Evolutionary conservation across 2,329 filamentous ascomycete species (phyloP).

Genomic region (Pestalotiopsis sp.): DNA sequence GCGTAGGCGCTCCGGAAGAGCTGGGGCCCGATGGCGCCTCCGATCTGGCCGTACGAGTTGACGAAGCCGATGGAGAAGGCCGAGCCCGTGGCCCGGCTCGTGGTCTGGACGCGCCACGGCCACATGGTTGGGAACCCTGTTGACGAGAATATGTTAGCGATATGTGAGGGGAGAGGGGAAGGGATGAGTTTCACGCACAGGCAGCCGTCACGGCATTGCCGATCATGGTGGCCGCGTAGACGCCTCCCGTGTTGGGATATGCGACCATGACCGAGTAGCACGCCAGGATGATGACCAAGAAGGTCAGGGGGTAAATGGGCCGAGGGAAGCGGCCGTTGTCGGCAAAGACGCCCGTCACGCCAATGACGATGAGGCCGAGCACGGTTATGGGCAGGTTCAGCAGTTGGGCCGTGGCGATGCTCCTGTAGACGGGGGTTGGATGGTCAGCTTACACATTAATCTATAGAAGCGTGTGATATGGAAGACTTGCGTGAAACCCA

Average conservation of each 20-base stretch:
- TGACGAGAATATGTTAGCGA: not conserved
- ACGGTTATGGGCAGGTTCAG: constrained; percentile 51
- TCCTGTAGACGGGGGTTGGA: constrained; percentile 27
- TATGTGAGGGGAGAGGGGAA: not conserved
- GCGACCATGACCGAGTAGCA: constrained; percentile 49
- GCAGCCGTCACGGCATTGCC: constrained; percentile 43
- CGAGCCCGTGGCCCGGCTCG: constrained; percentile 47
- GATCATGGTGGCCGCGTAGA: constrained; percentile 51
- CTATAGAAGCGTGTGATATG: not conserved
- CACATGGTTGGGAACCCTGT: constrained; percentile 51
- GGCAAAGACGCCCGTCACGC: constrained; percentile 42
- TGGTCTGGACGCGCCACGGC: constrained; percentile 55
- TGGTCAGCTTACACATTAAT: not conserved
- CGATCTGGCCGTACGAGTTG: constrained; percentile 53
- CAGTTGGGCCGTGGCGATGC: constrained; percentile 49
- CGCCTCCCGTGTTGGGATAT: constrained; percentile 46
- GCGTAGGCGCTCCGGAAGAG: constrained; percentile 48
- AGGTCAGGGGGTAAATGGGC: constrained; percentile 45
- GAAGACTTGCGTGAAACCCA: constrained; percentile 42
- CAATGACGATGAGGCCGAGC: constrained; percentile 44
- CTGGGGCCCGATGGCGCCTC: constrained; percentile 49
- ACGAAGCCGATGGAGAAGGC: constrained; percentile 54
- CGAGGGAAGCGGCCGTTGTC: constrained; percentile 45
- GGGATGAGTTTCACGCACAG: constrained; percentile 18
- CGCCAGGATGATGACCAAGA: constrained; percentile 44